Base-by-base conservation (phyloP, 352 stramenopile genomes). In the Phytophthora sojae region DNA sequence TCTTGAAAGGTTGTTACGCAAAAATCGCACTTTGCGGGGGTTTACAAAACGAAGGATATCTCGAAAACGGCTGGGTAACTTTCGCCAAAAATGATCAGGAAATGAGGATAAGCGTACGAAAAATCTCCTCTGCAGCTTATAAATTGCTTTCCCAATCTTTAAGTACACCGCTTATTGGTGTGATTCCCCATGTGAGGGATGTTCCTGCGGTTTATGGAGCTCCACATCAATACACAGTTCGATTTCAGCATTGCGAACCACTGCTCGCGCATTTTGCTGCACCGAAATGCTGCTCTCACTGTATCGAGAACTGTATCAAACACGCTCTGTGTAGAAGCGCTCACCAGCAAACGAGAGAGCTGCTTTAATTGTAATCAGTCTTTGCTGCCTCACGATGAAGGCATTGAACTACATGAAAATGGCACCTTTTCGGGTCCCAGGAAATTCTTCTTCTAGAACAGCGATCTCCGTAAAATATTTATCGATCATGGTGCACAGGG, bases 101-200 rank as follows among this genome's bases (percentile, higher is more conserved):
- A n/a, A n/a, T n/a, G n/a, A n/a, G n/a, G n/a, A n/a, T n/a, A n/a
- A n/a, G n/a, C n/a, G n/a, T n/a, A n/a, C n/a, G n/a, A n/a, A n/a
- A n/a, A n/a, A n/a, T n/a, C n/a, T n/a, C n/a, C n/a, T n/a, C n/a
- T n/a, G n/a, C n/a, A n/a, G n/a, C n/a, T n/a, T n/a, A n/a, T n/a
- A n/a, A n/a, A n/a, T n/a, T n/a, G n/a, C n/a, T n/a, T n/a, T n/a
- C n/a, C n/a, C n/a, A n/a, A n/a, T n/a, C n/a, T n/a, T n/a, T n/a
- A n/a, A n/a, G n/a, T 6, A 25, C 15, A 64, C 47, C 58, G n/a
- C 17, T 69, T 69, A 8, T 69, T 69, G 17, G 61, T 69, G 4
- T 62, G 54, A n/a, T 69, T 69, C 32, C 53, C 62, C 44, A 62
- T 69, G 50, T 69, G 53, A 15, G 44, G 54, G 3, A 69, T 21